Evolutionary conservation across 768 basidiomycete genomes (phyloP), one percentile per base, ranked within the genome.

Genomic region (Boletellus sp.): DNA sequence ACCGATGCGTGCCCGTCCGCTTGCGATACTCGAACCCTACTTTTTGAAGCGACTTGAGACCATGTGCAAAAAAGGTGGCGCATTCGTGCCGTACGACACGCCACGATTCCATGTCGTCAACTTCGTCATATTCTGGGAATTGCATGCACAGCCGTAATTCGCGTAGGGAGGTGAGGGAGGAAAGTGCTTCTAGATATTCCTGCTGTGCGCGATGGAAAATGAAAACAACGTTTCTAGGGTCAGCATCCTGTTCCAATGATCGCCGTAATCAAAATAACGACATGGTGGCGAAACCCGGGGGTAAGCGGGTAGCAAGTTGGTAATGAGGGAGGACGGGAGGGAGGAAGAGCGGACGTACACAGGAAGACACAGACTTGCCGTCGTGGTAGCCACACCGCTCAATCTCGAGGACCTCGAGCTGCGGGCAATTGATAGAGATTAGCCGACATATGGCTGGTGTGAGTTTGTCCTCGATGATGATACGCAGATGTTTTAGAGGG

Each of bases 361-460:
- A 63, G 43, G 62, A 63, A 57, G 66, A 67, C 47, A 68, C 57
- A 12, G 70, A 64, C 56, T 70, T 71, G 39, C 68, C 68, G 53
- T 69, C 68, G 53, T 69, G 68, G 60, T 69, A 69, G 4, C 68
- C 68, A 47, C 68, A 69, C 41, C 66, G 62, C 48, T 69, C 68
- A 6, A 69, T 70, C 36, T 69, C 68, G 42, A 69, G 64, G 24
- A 56, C 35, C 54, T 69, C 69, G 17, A 69, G 52, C 32, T 61
- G 61, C 15, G 69, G 69, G 20, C 66, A 65, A 24, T 64, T 54
- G 32, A 52, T 45, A 32, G 69, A 22, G n/a, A 69, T 68, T 37
- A 53, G 46, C 19, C 44, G 53, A 45, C 70, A 71, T 39, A 70
- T 56, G 36, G 43, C 22, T 22, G 68, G 68, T 6, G 62, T 68